phyloP scores from a whole-genome alignment of 2,329 filamentous ascomycete species.

The Cytospora paraplurivora region DNA sequence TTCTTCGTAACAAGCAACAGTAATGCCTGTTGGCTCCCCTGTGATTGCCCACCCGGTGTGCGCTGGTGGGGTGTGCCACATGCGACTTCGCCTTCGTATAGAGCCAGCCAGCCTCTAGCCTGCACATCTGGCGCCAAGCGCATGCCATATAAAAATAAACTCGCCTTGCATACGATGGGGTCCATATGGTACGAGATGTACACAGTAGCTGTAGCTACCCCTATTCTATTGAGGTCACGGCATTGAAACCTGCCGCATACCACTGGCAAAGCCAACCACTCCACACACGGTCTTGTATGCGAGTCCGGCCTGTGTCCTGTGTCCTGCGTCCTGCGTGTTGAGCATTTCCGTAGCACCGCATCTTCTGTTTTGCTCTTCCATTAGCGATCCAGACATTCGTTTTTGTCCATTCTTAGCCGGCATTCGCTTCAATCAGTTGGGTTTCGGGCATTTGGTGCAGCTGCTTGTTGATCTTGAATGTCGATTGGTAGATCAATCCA shows the following conservation, averaged over 20 bases:
- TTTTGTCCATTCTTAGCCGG: constrained; percentile 27
- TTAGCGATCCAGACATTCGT: constrained; percentile 34
- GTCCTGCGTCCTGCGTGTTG: constrained; percentile 4
- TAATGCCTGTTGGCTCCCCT: not conserved
- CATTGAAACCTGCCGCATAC: not conserved
- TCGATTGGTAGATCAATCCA: not conserved
- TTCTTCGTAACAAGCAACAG: not conserved
- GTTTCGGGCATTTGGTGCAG: constrained; percentile 16
- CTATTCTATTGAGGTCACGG: not conserved
- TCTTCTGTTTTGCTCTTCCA: constrained; percentile 26
- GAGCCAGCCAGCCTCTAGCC: not conserved
- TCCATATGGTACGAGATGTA: constrained; percentile 9
- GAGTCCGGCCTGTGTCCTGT: constrained; percentile 3
- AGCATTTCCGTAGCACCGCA: constrained; percentile 14
- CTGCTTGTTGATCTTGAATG: not conserved
- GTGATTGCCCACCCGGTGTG: not conserved
- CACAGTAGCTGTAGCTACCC: not conserved
- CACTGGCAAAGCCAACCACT: not conserved
- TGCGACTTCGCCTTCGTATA: constrained; percentile 28
- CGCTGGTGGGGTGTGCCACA: constrained; percentile 11
- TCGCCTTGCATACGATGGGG: constrained; percentile 14
- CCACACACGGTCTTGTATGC: not conserved
- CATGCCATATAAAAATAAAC: constrained; percentile 30
- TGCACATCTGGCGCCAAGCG: constrained; percentile 28
- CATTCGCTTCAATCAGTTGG: constrained; percentile 16